These are phyloP conservation scores for Pyrenophora seminiperda DNA, from an alignment of 2,329 filamentous ascomycete genomes.

Conservation along the genomic window DNA sequence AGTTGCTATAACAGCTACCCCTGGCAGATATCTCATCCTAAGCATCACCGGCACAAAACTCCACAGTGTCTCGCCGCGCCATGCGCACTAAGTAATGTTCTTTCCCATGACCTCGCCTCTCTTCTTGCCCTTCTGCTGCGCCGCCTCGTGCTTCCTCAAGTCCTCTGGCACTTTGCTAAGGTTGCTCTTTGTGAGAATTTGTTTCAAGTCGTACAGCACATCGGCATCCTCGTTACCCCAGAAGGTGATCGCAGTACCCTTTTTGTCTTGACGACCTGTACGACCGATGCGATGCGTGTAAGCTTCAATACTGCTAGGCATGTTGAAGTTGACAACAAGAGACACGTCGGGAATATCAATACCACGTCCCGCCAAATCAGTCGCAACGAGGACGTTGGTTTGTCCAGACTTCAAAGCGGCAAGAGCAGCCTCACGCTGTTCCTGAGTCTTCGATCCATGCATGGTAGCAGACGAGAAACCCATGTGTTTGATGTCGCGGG, in stretches of 20 bases:
- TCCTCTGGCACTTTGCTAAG: constrained; percentile 92
- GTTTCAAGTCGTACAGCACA: constrained; percentile 90
- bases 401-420: constrained; percentile 79
- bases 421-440: constrained; percentile 93
- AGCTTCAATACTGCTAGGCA: constrained; percentile 88
- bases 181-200: constrained; percentile 90
- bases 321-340: constrained; percentile 98
- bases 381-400: constrained; percentile 90
- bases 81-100: constrained; percentile 14
- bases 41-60: neutral
- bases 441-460: constrained; percentile 95
- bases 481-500: constrained; percentile 91
- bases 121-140: constrained; percentile 75
- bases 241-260: constrained; percentile 94
- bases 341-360: constrained; percentile 95
- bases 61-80: neutral
- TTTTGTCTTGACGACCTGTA: constrained; percentile 91
- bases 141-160: constrained; percentile 82
- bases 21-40: neutral
- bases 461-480: constrained; percentile 88
- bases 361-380: constrained; percentile 93
- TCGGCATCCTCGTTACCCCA: constrained; percentile 87
- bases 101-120: constrained; percentile 17
- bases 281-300: constrained; percentile 97
- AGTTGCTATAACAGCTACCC: no score